Evolutionary conservation across 805 yeast species (phyloP), one percentile per base, ranked within the genome.

Genomic region (Lipomyces yamadae): DNA sequence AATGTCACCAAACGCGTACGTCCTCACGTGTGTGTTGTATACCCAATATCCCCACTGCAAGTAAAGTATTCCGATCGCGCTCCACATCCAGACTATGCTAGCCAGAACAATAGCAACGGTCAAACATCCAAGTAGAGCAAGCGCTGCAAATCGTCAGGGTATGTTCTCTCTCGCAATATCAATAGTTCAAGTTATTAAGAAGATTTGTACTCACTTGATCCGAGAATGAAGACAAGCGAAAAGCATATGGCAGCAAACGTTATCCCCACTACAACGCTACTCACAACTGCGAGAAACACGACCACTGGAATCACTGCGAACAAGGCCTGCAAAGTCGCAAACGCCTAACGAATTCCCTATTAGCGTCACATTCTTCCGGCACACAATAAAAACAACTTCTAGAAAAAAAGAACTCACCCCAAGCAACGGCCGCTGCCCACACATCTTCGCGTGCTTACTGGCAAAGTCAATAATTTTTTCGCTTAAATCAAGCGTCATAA

Each of bases 311-410:
- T 48, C 13, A 18, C 42, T 4, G 67, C 65, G 61, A 67, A 63
- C 42, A 50, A 48, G 15, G 50, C 65, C 52, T 67, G 70, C 18
- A 66, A 18, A 24, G 65, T 60, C n/a, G 57, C 37, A 60, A 63
- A 62, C 24, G 61, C 60, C 69, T 66, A 24, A 24, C 15, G 24
- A 45, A 34, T 8, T 24, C 24, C 24, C n/a, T 13, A 45, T 58
- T 37, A 56, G 57, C 32, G 8, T 18, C 37, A n/a, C 48, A 24
- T 24, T 24, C 24, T 24, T 24, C 24, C 24, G 24, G 24, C 24
- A 24, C 24, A 24, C 1, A 24, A 24, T 1, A 24, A 24, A 24
- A 7, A 42, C 48, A 15, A 37, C 11, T 24, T 24, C 13, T 13
- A 7, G n/a, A 13, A 35, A 30, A n/a, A 18, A 10, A 10, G 11